Percentiles rank a stretch among this genome's conserved stretches.
phyloP scores from a whole-genome alignment of 2,329 filamentous ascomycete species.

The Dactylellina cionopaga region DNA sequence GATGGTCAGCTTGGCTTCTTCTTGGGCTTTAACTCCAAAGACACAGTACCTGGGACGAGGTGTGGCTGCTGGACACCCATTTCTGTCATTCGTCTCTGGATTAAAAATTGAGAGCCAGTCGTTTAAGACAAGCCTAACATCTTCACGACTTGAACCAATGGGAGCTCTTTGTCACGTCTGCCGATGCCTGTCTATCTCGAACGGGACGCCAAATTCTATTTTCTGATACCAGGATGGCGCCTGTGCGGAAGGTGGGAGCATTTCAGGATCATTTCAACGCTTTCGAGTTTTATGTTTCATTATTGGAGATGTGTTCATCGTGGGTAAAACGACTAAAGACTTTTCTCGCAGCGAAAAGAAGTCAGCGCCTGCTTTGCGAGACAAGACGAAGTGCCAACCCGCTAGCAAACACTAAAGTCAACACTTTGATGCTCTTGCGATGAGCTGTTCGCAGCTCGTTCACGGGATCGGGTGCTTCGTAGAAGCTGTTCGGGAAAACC shows the following conservation, averaged over 20 bases:
- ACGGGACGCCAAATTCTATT: slow-evolving; percentile 24
- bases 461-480: not conserved
- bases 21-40: not conserved
- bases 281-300: not conserved
- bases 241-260: slow-evolving; percentile 23
- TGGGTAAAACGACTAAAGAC: not conserved
- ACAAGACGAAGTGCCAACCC: slow-evolving; percentile 4
- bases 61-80: slow-evolving; percentile 35
- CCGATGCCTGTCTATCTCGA: slow-evolving; percentile 35
- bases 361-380: not conserved
- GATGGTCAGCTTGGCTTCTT: slow-evolving; percentile 31
- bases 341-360: not conserved
- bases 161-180: slow-evolving; percentile 2
- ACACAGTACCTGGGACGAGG: not conserved
- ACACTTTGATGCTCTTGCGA: too few relatives aligned
- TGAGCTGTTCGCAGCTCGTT: too few relatives aligned
- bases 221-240: slow-evolving; percentile 25
- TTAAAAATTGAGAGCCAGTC: slow-evolving; percentile 43
- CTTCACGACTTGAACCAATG: slow-evolving; percentile 19
- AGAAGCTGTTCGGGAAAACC: slow-evolving; percentile 21
- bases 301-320: not conserved
- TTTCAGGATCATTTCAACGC: slow-evolving; percentile 8
- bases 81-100: slow-evolving; percentile 18
- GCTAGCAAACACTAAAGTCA: not conserved
- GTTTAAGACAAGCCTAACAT: slow-evolving; percentile 36